phyloP scores from a whole-genome alignment of 2,329 filamentous ascomycete species.

The Colletotrichum simmondsii region DNA sequence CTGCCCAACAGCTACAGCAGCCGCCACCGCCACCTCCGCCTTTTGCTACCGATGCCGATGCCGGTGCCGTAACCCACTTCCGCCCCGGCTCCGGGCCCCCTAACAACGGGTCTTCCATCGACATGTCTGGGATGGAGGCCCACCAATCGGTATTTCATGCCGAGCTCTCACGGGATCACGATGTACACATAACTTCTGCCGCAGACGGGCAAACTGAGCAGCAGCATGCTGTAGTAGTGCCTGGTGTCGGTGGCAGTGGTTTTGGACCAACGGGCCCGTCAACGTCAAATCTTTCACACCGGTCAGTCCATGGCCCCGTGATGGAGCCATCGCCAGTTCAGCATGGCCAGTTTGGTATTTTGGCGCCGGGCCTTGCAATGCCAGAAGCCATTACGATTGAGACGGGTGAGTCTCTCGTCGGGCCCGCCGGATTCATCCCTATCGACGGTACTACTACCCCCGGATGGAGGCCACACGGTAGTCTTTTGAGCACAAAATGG shows the following conservation, averaged over 20 bases:
- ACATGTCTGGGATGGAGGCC: conserved; percentile 15
- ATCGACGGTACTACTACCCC: conserved; percentile 28
- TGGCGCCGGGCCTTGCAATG: conserved; percentile 48
- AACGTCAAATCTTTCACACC: neutral
- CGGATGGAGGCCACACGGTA: conserved; percentile 52
- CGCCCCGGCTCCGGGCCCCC: conserved; percentile 33
- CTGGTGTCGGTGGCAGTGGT: neutral
- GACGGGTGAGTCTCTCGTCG: conserved; percentile 51
- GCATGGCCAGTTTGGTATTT: conserved; percentile 58
- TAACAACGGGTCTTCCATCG: neutral
- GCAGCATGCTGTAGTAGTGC: conserved; percentile 7
- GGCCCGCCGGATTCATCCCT: conserved; percentile 27
- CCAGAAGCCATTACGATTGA: conserved; percentile 45
- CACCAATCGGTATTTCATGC: conserved; percentile 9
- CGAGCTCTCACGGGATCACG: neutral
- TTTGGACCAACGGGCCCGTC: neutral
- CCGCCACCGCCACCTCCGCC: conserved; percentile 31
- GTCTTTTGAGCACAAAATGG: conserved; percentile 65
- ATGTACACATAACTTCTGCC: neutral
- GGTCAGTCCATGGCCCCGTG: neutral
- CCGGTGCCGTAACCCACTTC: conserved; percentile 23
- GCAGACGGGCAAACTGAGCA: conserved; percentile 13
- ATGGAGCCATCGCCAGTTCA: conserved; percentile 36
- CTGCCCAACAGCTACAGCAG: conserved; percentile 40
- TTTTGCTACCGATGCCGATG: conserved; percentile 15